phyloP scores from a whole-genome alignment of 345 rosid genomes.

The Eutrema japonicum region DNA sequence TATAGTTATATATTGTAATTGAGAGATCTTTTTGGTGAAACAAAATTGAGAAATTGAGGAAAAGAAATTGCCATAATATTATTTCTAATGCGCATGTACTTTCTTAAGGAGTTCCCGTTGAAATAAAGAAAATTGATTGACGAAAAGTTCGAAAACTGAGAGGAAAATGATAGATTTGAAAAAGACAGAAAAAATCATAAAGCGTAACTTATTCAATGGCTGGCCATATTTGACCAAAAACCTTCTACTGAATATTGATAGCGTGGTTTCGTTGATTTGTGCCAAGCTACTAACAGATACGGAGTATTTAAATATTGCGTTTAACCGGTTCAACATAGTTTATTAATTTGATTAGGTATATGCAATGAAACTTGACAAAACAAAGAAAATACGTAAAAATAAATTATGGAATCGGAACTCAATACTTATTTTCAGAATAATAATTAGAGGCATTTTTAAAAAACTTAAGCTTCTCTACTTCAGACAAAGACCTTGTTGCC shows the following conservation, averaged over 20 bases:
- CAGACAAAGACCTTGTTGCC: too few species aligned
- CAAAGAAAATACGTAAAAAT: background rate
- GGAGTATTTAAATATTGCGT: background rate
- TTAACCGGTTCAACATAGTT: background rate
- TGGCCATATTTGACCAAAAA: conserved; percentile 30
- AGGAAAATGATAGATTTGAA: background rate
- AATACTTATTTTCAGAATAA: background rate
- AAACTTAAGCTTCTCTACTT: too few species aligned
- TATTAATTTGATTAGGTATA: background rate
- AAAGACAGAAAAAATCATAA: background rate
- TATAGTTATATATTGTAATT: background rate
- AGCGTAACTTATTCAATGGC: conserved; percentile 29
- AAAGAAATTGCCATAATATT: background rate
- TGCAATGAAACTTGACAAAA: background rate
- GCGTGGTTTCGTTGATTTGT: background rate
- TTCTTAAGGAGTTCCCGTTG: background rate
- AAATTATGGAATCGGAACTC: background rate
- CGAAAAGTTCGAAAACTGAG: background rate
- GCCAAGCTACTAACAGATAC: background rate
- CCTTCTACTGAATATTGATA: background rate
- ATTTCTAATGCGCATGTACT: background rate
- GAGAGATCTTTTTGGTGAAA: background rate
- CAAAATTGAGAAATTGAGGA: too few species aligned
- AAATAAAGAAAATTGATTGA: background rate
- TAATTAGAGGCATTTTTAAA: too few species aligned